Evolutionary conservation across 108 stramenopile species (phyloP), one percentile per base, ranked within the genome.

Genomic region (Conticribra weissflogii): DNA sequence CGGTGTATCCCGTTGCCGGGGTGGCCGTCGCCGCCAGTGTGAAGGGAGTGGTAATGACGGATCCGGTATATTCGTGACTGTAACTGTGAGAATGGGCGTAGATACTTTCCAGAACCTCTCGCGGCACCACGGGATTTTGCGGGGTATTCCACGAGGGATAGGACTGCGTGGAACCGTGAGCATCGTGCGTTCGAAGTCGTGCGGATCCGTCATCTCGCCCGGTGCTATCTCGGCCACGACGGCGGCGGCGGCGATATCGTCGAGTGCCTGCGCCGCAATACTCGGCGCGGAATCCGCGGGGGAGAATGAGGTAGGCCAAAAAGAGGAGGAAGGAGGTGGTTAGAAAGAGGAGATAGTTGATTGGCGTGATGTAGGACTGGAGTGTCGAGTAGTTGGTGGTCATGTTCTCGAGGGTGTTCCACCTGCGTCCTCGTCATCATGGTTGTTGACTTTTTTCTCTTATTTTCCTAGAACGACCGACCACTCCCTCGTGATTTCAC

Each of bases 291-390:
- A 64, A 32, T 15, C 72, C 72, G 29, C 72, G 34, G 3, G 72
- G 72, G 4, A 73, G 15, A n/a, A 73, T 36, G 12, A 73, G 55
- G 31, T 58, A 64, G 24, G 51, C 72, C 1, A 73, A 32, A 34
- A 45, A 65, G 24, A 73, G 44, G 14, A 49, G 1, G n/a, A 73
- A 54, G 54, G 28, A 49, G 33, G 23, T n/a, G 2, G 63, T 50
- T 33, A 73, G 63, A 53, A 73, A 64, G 55, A 64, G 9, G 23
- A 73, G 63, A 30, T 73, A 73, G 33, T 33, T 31, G 30, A 63
- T 27, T 47, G 63, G 72, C 4, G 72, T 50, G 5, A 64, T 64
- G 36, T 41, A 12, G 36, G 36, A 41, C 5, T 9, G 36, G 36
- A 41, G 36, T 5, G 36, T 12, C 8, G 36, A 41, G 62, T 32